Evolutionary conservation across 2,329 filamentous ascomycete genomes (phyloP), one percentile per base, ranked within the genome.

Genomic region (Grosmannia huntii): DNA sequence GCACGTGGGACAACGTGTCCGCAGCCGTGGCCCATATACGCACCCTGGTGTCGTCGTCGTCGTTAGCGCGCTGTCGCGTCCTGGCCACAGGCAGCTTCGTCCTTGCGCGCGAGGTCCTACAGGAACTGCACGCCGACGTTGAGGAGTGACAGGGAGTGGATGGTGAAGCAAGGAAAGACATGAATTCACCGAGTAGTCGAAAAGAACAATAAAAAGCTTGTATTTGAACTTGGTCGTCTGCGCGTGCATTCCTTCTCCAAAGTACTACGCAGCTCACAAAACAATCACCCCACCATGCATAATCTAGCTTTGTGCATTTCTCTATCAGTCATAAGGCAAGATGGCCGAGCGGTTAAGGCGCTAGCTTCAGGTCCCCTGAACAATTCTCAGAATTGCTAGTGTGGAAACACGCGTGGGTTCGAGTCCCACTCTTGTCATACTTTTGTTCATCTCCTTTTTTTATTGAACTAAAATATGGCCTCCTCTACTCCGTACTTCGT

Each of bases 1-100:
- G 70, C 27, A 75, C 80, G 3, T 65, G 36, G 23, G 14, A 27
- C 11, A 36, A 57, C 25, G 53, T 60, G 58, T 52, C 63, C 63
- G 65, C 70, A 21, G 75, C 80, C 2, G 65, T 79, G 14, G 75
- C 77, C 6, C 81, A 75, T 10, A 80, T 84, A 16, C 4, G 73
- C 84, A 28, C 27, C 7, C 41, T 14, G 25, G 36, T 28, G 2
- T 12, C 67, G 67, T 60, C 53, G 16, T 59, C 61, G 1, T 56
- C 62, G n/a, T 60, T 60, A 58, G 60, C 59, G 31, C 52, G 7
- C 69, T 77, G 16, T 3, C 73, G 76, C 62, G 77, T 74, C 0
- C 72, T 78, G 38, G 68, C 76, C 21, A 77, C 75, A 0, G 75
- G 76, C 55, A 78, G 76, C 61, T 67, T 78, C 41, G 73, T 76